Percentiles rank a stretch among this genome's conserved stretches.
These are phyloP conservation scores for Stentor coeruleus DNA, from an alignment of 73 alveolate genomes.

Conservation along the genomic window DNA sequence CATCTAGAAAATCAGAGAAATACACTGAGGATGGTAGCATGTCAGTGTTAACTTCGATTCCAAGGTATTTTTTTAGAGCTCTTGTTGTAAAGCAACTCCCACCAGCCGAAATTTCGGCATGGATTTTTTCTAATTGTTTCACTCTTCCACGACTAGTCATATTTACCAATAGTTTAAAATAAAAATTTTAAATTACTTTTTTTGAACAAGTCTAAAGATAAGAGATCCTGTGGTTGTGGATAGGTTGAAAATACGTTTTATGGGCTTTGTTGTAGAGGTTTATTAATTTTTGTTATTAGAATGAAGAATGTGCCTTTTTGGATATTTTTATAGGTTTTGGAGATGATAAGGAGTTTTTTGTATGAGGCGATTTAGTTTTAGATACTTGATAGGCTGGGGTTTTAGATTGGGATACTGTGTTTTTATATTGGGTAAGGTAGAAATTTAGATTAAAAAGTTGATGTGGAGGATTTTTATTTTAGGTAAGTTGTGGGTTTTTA, in stretches of 20 bases:
- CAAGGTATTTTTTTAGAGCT: slow-evolving; percentile 7
- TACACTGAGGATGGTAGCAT: slow-evolving; percentile 21
- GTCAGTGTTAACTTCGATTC: slow-evolving; percentile 22
- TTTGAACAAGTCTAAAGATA: background rate
- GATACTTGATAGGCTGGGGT: no score
- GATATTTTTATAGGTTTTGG: no score
- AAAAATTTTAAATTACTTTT: background rate
- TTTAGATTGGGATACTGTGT: no score
- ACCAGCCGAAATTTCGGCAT: background rate
- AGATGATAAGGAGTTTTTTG: no score
- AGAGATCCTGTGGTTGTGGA: background rate
- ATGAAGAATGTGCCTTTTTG: background rate
- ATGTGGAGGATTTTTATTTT: no score
- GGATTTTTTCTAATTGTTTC: background rate
- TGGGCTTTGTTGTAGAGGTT: no score
- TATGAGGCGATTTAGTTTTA: no score
- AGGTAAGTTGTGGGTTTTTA: no score
- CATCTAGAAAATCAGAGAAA: background rate
- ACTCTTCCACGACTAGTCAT: slow-evolving; percentile 15
- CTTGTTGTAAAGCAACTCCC: background rate
- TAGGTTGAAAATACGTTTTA: background rate
- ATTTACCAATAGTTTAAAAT: background rate
- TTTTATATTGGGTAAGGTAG: no score
- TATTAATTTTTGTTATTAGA: no score
- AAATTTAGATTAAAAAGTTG: no score